These are phyloP conservation scores for Toxicodendron radicans DNA, from an alignment of 345 rosid genomes.

Conservation along the genomic window DNA sequence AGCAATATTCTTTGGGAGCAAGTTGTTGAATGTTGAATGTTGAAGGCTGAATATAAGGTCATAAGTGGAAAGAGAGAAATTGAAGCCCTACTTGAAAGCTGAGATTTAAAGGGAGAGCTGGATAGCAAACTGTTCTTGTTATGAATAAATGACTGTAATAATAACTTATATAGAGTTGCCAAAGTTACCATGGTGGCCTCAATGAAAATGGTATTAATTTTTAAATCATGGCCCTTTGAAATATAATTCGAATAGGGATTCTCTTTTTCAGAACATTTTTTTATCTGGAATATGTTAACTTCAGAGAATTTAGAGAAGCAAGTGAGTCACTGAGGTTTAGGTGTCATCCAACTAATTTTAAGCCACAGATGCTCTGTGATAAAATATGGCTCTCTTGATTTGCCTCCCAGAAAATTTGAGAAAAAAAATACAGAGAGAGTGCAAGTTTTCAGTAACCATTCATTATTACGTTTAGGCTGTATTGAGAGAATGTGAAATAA, in stretches of 20 bases:
- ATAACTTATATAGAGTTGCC: not conserved
- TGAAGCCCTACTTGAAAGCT: not conserved
- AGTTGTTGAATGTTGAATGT: not conserved
- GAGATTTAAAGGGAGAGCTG: not conserved
- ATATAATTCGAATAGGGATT: not conserved
- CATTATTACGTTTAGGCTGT: not conserved
- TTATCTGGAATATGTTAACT: not conserved
- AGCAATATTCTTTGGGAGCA: not conserved
- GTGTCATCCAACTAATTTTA: not conserved
- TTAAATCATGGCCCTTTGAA: not conserved
- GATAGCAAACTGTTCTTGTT: not conserved
- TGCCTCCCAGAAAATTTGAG: not conserved
- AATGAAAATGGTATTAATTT: not conserved
- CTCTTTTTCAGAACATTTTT: not conserved
- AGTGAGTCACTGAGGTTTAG: not conserved
- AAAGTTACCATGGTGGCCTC: not conserved
- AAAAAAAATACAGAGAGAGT: not conserved
- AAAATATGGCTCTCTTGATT: not conserved
- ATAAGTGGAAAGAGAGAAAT: not conserved
- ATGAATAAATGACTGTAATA: not conserved
- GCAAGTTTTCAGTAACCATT: not conserved
- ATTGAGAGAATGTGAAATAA: not conserved
- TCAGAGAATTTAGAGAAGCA: not conserved
- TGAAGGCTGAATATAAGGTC: not conserved
- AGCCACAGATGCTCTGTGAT: not conserved